Base-by-base conservation (phyloP, 352 stramenopile genomes). In the Pythium utonaiense region DNA sequence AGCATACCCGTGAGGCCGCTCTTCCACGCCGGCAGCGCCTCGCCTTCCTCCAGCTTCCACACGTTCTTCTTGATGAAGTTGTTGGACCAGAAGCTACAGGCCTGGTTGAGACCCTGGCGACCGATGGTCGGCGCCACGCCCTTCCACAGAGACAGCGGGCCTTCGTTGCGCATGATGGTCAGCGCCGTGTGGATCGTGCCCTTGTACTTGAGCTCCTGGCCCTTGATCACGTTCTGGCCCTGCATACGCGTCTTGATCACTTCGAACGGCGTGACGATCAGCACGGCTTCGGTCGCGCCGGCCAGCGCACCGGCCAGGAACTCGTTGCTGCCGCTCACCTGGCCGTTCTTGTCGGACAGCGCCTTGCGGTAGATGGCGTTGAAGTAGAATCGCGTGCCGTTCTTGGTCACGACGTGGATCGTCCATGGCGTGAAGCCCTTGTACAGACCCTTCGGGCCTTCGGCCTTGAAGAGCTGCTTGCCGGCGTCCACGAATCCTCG, bases 211-310 rank as follows among this genome's bases (percentile, higher is more conserved):
- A 80, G 78, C 36, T 79, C 62, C 64, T 92, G 69, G 42, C 84
- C 84, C 65, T 85, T 86, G 53, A 94, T 56, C 24, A 92, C 78
- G 77, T 98, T 97, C 65, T 94, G 82, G 10, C 82, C 79, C 73
- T 99, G 96, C 80, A 99, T 93, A 57, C 97, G 86, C 83, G 86
- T 99, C 81, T 99, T 99, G 73, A 98, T 98, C 3, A 99, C 97
- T 75, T 99, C 97, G 19, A 98, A 98, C 12, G 97, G 97, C 33
- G 96, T 99, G 6, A 99, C 96, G 51, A 99, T 97, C 7, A 98
- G 68, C 70, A 98, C 80, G 21, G 96, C 96, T 67, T 99, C 97
- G 0, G 96, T 99, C 14, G 97, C 80, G 24, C 97, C 97, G 9
- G 89, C 95, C 4, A 95, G 60, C 6, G 98, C 83, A 25, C 97